These are phyloP conservation scores for Leccinum ochraceum DNA, from an alignment of 768 basidiomycete species.

Conservation along the genomic window DNA sequence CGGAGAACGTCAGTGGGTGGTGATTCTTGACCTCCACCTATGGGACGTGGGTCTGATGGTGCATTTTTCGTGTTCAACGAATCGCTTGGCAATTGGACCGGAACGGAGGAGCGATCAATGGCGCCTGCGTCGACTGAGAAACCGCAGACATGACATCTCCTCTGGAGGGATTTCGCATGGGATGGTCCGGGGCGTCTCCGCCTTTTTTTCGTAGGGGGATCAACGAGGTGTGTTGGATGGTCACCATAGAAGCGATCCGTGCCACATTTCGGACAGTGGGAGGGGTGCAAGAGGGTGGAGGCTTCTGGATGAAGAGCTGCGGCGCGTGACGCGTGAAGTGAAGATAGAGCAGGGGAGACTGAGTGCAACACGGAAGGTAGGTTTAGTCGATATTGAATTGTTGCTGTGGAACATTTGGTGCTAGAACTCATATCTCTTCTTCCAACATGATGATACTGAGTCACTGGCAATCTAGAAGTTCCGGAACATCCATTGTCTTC, in stretches of 20 bases:
- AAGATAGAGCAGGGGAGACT: slow-evolving; percentile 59
- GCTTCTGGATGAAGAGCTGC: slow-evolving; percentile 31
- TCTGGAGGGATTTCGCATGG: slow-evolving; percentile 7
- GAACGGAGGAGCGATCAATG: not conserved
- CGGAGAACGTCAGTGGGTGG: not conserved
- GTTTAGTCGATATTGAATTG: slow-evolving; percentile 47
- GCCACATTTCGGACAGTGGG: slow-evolving; percentile 58
- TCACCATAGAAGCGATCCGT: slow-evolving; percentile 44
- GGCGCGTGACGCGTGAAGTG: slow-evolving; percentile 54
- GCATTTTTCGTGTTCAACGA: not conserved
- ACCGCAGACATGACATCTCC: slow-evolving; percentile 25
- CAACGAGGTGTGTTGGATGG: slow-evolving; percentile 36
- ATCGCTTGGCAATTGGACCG: not conserved
- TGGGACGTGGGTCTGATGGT: not conserved
- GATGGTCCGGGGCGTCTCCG: slow-evolving; percentile 6
- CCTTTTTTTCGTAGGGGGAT: slow-evolving; percentile 25
- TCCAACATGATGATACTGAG: not conserved
- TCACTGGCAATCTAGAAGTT: not conserved
- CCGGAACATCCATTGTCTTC: slow-evolving; percentile 19
- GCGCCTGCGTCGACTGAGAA: slow-evolving; percentile 9
- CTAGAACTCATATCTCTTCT: slow-evolving; percentile 2
- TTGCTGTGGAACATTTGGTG: slow-evolving; percentile 16
- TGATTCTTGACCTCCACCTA: slow-evolving; percentile 1
- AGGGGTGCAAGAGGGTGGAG: slow-evolving; percentile 20
- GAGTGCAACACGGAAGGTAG: slow-evolving; percentile 51